Evolutionary conservation across 2,329 filamentous ascomycete species (phyloP), one percentile per base, ranked within the genome.

Genomic region (Penicillium aurantiogriseum): DNA sequence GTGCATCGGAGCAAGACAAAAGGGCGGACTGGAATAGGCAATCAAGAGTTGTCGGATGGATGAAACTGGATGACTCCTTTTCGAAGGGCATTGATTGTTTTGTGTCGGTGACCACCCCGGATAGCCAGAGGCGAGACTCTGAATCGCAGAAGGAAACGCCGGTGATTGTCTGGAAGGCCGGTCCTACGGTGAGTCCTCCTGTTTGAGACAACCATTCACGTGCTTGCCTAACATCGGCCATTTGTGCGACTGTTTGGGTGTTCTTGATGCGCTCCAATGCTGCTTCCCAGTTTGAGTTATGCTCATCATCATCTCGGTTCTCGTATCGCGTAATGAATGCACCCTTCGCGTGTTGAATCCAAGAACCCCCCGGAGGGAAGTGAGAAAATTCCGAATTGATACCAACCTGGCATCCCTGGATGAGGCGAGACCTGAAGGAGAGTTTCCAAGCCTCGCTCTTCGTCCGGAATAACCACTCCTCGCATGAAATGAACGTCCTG

Each of bases 11-110:
- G 39, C 56, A 59, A 6, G 63, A 59, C 21, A 67, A 27, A 19
- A 67, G 51, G 15, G 61, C 62, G n/a, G 58, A 59, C 39, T 67
- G 64, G 57, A 67, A 66, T 7, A 67, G 51, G 15, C 54, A 60
- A 49, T 67, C 65, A 13, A 67, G 60, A 4, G 61, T 59, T 15
- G 63, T 66, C 5, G 64, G 65, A 35, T 67, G 64, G 19, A 67
- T 60, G 15, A 64, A 56, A 35, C 53, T 57, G 2, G 59, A 27
- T 2, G 54, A 58, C 39, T 67, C 59, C 10, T 38, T 55, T 40
- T 64, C 61, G 33, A 65, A 43, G 0, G 65, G 65, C 63, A 65
- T 64, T 1, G 51, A 51, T 29, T 51, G 47, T 40, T 55, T 59
- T 3, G 64, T 65, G 23, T 66, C 60, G 3, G 57, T 59, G 5